phyloP scores from a whole-genome alignment of 2,329 filamentous ascomycete species.

The Lasiodiplodia citricola region DNA sequence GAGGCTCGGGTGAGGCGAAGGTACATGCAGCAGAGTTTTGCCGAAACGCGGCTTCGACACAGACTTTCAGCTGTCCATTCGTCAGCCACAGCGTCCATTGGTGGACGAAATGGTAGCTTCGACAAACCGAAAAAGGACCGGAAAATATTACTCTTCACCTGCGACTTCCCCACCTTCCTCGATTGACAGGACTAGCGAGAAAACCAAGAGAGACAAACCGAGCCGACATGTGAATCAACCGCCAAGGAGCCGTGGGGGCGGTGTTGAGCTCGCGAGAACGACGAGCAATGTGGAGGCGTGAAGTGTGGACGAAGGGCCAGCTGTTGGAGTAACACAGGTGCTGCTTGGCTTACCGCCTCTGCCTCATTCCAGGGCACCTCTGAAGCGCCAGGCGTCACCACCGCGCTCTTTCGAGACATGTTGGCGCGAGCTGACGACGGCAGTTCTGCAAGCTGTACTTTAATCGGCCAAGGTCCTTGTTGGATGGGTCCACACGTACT shows the following conservation, averaged over 20 bases:
- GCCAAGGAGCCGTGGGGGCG: neutral
- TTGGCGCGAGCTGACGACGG: conserved; percentile 5
- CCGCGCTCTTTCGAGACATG: neutral
- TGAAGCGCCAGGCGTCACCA: neutral
- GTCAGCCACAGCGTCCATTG: neutral
- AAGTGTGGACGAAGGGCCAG: neutral
- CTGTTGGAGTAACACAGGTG: neutral
- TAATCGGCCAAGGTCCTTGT: neutral
- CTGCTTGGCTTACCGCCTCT: neutral
- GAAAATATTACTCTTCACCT: neutral
- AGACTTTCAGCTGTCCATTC: neutral
- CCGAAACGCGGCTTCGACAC: neutral
- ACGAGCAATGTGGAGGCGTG: neutral
- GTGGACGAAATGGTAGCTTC: neutral
- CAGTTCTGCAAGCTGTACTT: neutral
- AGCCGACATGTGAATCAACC: neutral
- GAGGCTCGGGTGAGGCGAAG: neutral
- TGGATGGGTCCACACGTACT: neutral
- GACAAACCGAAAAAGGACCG: neutral
- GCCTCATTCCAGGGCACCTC: neutral
- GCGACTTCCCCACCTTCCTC: neutral
- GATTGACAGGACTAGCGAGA: neutral
- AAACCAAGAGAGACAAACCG: neutral
- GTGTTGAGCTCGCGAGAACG: neutral
- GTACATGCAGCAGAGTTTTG: neutral